Base-by-base conservation (phyloP, 2,329 filamentous ascomycete genomes). In the Ophiocordyceps unilateralis region DNA sequence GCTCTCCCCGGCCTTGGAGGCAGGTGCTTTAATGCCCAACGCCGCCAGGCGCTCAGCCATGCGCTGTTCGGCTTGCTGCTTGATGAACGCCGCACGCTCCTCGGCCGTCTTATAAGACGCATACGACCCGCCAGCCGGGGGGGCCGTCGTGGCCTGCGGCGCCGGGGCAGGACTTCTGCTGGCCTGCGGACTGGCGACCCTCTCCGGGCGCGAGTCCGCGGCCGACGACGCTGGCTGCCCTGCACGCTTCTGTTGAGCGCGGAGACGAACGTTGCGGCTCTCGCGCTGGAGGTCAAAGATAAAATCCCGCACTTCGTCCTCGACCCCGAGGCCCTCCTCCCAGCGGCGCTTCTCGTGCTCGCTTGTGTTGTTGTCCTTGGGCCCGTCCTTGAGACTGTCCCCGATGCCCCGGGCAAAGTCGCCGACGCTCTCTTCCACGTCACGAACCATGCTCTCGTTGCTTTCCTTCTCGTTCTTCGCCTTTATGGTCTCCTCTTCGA, bases 31-130 rank as follows among this genome's bases (percentile, higher is more conserved):
- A 57, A 98, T 82, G 30, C 91, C 91, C 47, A 96, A 74, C 40
- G 89, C 89, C 46, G 91, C 91, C 54, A 98, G 75, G 46, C 91
- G 81, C 61, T 96, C 91, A 30, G 91, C 89, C 82, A 98, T 96
- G 46, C 89, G 84, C 57, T 89, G 85, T 59, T 96, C 88, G 9
- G 91, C 93, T 59, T 95, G 89, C 59, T 95, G 88, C 59, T 93
- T 93, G 56, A 96, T 95, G 55, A 93, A 94, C 5, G 89, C 87
- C 30, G 93, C 87, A 44, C 91, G 78, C 55, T 98, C 89, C 60
- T 96, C 88, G 1, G 88, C 82, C 0, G 88, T 94, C 62, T 83
- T 85, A 59, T 91, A 93, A 5, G 85, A 75, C 2, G 84, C 74
- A 56, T 93, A 93, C 1, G 82, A 81, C 2, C 78, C 75, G 24